These are phyloP conservation scores for Rosa chinensis DNA, from an alignment of 306 rosid genomes.

Conservation along the genomic window DNA sequence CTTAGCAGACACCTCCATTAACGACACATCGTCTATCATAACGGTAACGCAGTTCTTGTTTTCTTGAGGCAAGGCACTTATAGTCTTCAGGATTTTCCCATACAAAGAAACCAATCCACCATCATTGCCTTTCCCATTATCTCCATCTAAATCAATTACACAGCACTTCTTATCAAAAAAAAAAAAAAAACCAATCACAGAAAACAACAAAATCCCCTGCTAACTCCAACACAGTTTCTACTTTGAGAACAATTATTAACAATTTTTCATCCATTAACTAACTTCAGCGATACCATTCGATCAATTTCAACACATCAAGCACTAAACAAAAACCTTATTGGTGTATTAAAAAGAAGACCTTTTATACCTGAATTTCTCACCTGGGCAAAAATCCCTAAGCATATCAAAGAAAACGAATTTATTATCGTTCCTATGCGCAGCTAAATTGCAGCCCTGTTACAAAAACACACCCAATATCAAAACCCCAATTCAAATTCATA, in stretches of 20 bases:
- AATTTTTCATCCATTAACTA: neutral
- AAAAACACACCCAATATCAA: slow-evolving; percentile 2
- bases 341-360: neutral
- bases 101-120: slow-evolving; percentile 61
- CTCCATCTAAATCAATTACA: slow-evolving; percentile 30
- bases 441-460: slow-evolving; percentile 83
- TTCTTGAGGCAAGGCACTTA: slow-evolving; percentile 47
- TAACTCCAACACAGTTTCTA: neutral
- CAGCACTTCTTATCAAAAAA: neutral
- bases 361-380: slow-evolving; percentile 66
- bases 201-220: neutral
- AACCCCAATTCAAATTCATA: neutral
- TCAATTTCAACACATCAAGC: neutral
- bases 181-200: neutral
- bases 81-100: slow-evolving; percentile 58
- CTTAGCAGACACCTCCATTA: slow-evolving; percentile 81
- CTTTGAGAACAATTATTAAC: neutral
- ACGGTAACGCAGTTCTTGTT: slow-evolving; percentile 47
- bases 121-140: slow-evolving; percentile 36
- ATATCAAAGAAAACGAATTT: slow-evolving; percentile 76
- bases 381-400: slow-evolving; percentile 73
- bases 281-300: neutral
- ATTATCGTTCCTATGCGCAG: slow-evolving; percentile 66
- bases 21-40: slow-evolving; percentile 76
- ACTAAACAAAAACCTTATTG: neutral